Evolutionary conservation across 768 basidiomycete species (phyloP), one percentile per base, ranked within the genome.

Genomic region (Antrodiella citrinella): DNA sequence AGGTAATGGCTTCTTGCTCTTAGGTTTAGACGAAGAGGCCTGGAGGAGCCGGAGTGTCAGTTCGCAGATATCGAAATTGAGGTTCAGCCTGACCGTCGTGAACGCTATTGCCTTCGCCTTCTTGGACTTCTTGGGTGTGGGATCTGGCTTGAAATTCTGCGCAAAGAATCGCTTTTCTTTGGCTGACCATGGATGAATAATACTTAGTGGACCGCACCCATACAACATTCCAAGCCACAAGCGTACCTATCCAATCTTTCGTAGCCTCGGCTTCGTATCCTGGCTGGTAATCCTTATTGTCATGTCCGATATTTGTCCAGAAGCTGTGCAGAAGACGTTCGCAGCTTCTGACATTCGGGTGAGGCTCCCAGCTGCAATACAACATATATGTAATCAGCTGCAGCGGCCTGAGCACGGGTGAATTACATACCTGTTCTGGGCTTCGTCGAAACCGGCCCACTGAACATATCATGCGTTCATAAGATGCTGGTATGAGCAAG

Each of bases 301-400:
- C 81, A 15, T 62, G 61, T 1, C 84, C 84, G 18, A 86, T 56
- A 47, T 82, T 72, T 4, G 64, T 44, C 69, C 68, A 70, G 60
- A 88, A 88, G 53, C 78, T 80, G n/a, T 62, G 53, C 21, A 86
- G 64, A 13, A 88, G 69, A 18, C 80, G 73, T 13, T 74, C 64
- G 59, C 86, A 88, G 22, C 72, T 67, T 26, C 61, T 55, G 12
- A 88, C 69, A 59, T 88, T 84, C 4, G 64, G 65, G 46, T 71
- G 65, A 10, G 86, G 86, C 51, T 87, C 86, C 85, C 85, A 87
- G 57, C 86, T 87, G 50, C 21, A n/a, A n/a, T n/a, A n/a, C n/a
- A n/a, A n/a, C n/a, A n/a, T n/a, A n/a, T n/a, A n/a, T n/a, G n/a
- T n/a, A n/a, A n/a, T n/a, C n/a, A n/a, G n/a, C n/a, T n/a, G n/a